Conservation (phyloP, 805 yeast species). For the Spathaspora passalidarum region DNA sequence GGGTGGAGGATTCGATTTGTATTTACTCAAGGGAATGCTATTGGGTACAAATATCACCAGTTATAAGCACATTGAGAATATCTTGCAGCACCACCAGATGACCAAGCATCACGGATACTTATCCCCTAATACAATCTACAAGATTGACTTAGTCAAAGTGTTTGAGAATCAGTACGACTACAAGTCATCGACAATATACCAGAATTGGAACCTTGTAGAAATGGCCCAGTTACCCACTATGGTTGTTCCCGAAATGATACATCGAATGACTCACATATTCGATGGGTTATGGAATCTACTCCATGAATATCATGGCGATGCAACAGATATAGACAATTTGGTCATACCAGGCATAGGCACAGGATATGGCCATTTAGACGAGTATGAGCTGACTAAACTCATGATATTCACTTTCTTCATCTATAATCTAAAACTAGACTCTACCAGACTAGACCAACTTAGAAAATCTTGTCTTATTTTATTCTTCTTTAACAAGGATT, state of each 20-base stretch:
- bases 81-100: slow-evolving; percentile 16
- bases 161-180: slow-evolving; percentile 4
- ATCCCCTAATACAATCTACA: slow-evolving; percentile 13
- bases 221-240: slow-evolving; percentile 20
- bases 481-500: slow-evolving; percentile 17
- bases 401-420: slow-evolving; percentile 20
- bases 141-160: slow-evolving; percentile 11
- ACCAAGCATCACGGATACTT: slow-evolving; percentile 16
- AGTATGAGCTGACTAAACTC: slow-evolving; percentile 13
- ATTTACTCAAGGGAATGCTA: slow-evolving; percentile 14
- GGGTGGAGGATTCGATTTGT: slow-evolving; percentile 29
- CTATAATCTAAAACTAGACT: slow-evolving; percentile 8
- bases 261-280: slow-evolving; percentile 11
- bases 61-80: slow-evolving; percentile 13
- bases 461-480: slow-evolving; percentile 17
- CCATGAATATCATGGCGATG: not conserved
- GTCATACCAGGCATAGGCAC: slow-evolving; percentile 28
- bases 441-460: slow-evolving; percentile 8
- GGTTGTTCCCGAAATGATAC: slow-evolving; percentile 20
- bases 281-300: slow-evolving; percentile 22
- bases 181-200: slow-evolving; percentile 7
- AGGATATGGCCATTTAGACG: slow-evolving; percentile 21
- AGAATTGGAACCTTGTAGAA: slow-evolving; percentile 10
- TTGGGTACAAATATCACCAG: slow-evolving; percentile 6
- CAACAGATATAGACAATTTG: slow-evolving; percentile 8